These are phyloP conservation scores for Septoria petroselini DNA, from an alignment of 2,329 filamentous ascomycete genomes.

Conservation along the genomic window DNA sequence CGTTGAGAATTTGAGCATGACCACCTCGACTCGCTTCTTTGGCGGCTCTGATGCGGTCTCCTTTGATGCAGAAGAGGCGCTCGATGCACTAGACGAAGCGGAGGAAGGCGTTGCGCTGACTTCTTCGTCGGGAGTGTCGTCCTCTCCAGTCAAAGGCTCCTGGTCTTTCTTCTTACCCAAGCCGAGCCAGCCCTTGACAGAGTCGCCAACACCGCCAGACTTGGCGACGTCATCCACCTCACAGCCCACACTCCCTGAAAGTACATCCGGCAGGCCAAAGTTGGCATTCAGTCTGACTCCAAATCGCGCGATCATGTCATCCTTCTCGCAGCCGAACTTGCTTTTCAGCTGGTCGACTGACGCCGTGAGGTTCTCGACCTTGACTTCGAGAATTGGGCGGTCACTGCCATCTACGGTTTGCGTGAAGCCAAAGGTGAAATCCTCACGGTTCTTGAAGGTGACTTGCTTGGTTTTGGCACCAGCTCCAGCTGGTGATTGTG, in stretches of 20 bases:
- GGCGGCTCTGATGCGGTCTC: slow-evolving; percentile 44
- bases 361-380: slow-evolving; percentile 81
- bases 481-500: slow-evolving; percentile 67
- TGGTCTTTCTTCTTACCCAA: slow-evolving; percentile 91
- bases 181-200: slow-evolving; percentile 93
- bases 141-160: slow-evolving; percentile 56
- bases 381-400: slow-evolving; percentile 61
- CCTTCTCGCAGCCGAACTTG: slow-evolving; percentile 71
- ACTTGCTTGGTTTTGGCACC: slow-evolving; percentile 69
- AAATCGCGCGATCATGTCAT: slow-evolving; percentile 77
- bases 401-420: slow-evolving; percentile 64
- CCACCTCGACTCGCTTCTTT: slow-evolving; percentile 53
- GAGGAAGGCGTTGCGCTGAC: slow-evolving; percentile 37
- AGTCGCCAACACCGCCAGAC: slow-evolving; percentile 82
- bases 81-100: slow-evolving; percentile 37
- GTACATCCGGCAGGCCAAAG: slow-evolving; percentile 76
- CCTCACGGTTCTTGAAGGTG: slow-evolving; percentile 74
- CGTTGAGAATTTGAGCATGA: slow-evolving; percentile 50
- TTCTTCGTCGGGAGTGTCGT: slow-evolving; percentile 48
- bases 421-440: slow-evolving; percentile 77
- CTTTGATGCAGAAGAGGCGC: slow-evolving; percentile 45
- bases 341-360: slow-evolving; percentile 75
- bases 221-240: slow-evolving; percentile 68
- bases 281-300: slow-evolving; percentile 67
- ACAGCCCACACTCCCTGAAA: slow-evolving; percentile 76